phyloP scores from a whole-genome alignment of 805 yeast species.

The Teunomyces tritomae region DNA sequence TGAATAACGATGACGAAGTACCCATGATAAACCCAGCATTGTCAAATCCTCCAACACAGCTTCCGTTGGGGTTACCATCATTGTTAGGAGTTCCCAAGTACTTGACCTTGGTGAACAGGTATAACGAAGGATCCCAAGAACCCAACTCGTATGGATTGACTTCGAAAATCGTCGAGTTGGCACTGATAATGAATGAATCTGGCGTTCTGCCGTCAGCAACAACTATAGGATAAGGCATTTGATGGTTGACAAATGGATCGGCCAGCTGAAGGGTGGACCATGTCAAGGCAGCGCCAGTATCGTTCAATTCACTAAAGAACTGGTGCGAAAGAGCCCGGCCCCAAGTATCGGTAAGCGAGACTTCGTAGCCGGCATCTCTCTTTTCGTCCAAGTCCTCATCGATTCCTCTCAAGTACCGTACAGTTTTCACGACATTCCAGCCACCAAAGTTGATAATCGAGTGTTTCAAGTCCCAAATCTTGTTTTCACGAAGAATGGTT shows the following conservation, averaged over 20 bases:
- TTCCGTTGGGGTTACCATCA: conserved; percentile 16
- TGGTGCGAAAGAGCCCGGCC: conserved; percentile 41
- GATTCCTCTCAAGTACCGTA: conserved; percentile 42
- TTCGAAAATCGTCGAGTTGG: conserved; percentile 28
- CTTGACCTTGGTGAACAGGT: conserved; percentile 20
- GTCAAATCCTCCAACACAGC: conserved; percentile 24
- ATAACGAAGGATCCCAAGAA: conserved; percentile 27
- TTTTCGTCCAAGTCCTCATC: conserved; percentile 29
- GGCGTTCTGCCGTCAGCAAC: conserved; percentile 28
- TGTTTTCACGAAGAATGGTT: conserved; percentile 23
- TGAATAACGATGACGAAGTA: conserved; percentile 24
- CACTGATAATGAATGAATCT: conserved; percentile 17
- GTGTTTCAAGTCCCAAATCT: conserved; percentile 44
- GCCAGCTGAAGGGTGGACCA: conserved; percentile 22
- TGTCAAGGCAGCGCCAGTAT: conserved; percentile 24
- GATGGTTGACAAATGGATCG: conserved; percentile 19
- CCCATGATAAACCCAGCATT: conserved; percentile 27
- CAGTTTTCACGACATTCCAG: conserved; percentile 62
- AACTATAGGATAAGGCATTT: conserved; percentile 28
- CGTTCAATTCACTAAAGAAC: conserved; percentile 28
- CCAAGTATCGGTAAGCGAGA: conserved; percentile 43
- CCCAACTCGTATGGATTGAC: conserved; percentile 26
- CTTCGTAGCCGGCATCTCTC: conserved; percentile 35
- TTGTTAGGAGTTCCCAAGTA: conserved; percentile 22
- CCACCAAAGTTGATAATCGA: conserved; percentile 71